Conservation (phyloP, 2,329 filamentous ascomycete species). For the Aspergillus unguis region DNA sequence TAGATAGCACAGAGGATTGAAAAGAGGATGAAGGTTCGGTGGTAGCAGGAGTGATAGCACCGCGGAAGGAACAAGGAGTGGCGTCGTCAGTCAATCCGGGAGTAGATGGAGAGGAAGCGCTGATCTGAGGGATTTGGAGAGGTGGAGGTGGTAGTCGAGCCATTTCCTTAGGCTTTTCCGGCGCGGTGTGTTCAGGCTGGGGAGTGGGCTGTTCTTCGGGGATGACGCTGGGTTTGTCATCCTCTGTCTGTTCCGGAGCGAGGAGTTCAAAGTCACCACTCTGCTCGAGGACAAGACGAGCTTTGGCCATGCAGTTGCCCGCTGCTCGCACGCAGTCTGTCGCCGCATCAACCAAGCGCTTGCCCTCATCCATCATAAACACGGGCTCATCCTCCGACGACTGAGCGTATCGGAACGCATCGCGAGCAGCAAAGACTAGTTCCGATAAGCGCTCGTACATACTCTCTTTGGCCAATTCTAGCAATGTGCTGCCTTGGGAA, state of each 20-base stretch:
- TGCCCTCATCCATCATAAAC: slow-evolving; percentile 76
- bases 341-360: slow-evolving; percentile 70
- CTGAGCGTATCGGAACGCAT: slow-evolving; percentile 69
- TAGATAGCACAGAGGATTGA: slow-evolving; percentile 25
- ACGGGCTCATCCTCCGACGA: slow-evolving; percentile 69
- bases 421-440: slow-evolving; percentile 74
- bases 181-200: slow-evolving; percentile 18
- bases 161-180: slow-evolving; percentile 27
- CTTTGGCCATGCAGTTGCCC: slow-evolving; percentile 85
- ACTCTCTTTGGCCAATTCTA: slow-evolving; percentile 66
- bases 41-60: slow-evolving; percentile 29
- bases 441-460: slow-evolving; percentile 80
- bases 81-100: slow-evolving; percentile 36
- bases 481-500: slow-evolving; percentile 60
- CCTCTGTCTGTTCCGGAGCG: slow-evolving; percentile 16
- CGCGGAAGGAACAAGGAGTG: slow-evolving; percentile 38
- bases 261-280: slow-evolving; percentile 88
- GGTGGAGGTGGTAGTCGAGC: slow-evolving; percentile 45
- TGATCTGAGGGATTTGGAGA: slow-evolving; percentile 40
- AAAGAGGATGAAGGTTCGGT: slow-evolving; percentile 26
- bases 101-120: slow-evolving; percentile 30
- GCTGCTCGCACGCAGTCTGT: slow-evolving; percentile 86
- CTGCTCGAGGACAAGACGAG: slow-evolving; percentile 78
- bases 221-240: too few species aligned
- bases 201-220: slow-evolving; percentile 21